Evolutionary conservation across 2,329 filamentous ascomycete species (phyloP).

Genomic region (Diplodia sapinea): DNA sequence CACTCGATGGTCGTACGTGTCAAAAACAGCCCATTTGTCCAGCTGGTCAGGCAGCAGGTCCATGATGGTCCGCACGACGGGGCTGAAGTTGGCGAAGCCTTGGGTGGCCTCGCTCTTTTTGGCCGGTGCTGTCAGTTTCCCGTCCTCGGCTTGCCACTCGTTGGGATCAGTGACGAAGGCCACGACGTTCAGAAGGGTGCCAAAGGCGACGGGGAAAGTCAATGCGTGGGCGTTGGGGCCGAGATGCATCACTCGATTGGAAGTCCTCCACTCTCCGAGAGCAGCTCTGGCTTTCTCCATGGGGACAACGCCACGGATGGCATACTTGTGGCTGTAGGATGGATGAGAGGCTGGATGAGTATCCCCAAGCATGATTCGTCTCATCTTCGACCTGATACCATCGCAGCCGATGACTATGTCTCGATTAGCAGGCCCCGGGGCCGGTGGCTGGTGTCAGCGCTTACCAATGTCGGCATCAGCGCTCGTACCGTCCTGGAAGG

Average conservation of each 20-base stretch:
- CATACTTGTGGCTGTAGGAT: constrained; percentile 27
- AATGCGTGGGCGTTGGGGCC: constrained; percentile 29
- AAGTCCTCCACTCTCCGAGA: constrained; percentile 9
- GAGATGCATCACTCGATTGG: not conserved
- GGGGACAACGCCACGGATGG: constrained; percentile 19
- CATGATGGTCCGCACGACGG: constrained; percentile 18
- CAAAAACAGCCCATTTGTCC: constrained; percentile 35
- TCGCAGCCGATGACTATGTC: constrained; percentile 24
- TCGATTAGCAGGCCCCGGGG: too few species aligned
- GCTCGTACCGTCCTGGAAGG: constrained; percentile 43
- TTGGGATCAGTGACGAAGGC: constrained; percentile 34
- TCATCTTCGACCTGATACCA: constrained; percentile 11
- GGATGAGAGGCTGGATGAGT: not conserved
- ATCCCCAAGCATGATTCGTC: constrained; percentile 18
- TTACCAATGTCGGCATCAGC: constrained; percentile 39
- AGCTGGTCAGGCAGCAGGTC: constrained; percentile 7
- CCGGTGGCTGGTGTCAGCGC: constrained; percentile 3
- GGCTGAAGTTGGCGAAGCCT: constrained; percentile 25
- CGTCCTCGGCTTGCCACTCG: constrained; percentile 31
- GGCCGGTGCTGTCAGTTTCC: constrained; percentile 29
- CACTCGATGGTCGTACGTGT: constrained; percentile 32
- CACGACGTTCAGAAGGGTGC: constrained; percentile 33
- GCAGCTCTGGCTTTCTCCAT: constrained; percentile 15
- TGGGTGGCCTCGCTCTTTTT: constrained; percentile 30
- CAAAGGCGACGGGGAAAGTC: constrained; percentile 34